phyloP scores from a whole-genome alignment of 352 stramenopile species.

The Globisporangium nodosum region DNA sequence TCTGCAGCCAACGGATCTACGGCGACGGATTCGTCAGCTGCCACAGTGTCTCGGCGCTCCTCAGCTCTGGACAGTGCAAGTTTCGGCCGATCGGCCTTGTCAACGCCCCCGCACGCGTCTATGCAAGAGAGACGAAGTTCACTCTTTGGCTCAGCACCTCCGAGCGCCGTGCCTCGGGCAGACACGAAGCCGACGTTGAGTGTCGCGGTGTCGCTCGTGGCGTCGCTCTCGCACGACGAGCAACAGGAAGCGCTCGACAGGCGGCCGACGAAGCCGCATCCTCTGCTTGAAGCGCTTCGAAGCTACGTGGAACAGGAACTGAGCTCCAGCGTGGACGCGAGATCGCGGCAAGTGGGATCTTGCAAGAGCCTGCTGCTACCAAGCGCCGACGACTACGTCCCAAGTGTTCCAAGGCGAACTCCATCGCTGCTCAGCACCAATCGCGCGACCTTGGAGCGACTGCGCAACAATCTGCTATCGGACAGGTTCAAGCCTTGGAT shows the following conservation, averaged over 20 bases:
- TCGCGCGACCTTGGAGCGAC: constrained; percentile 24
- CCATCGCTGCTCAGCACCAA: constrained; percentile 28
- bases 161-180: neutral
- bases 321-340: constrained; percentile 19
- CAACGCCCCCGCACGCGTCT: neutral
- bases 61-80: constrained; percentile 7
- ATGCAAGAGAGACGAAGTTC: constrained; percentile 8
- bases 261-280: constrained; percentile 58
- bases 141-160: neutral
- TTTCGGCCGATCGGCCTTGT: neutral
- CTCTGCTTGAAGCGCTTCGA: constrained; percentile 55
- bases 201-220: constrained; percentile 62
- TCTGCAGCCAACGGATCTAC: neutral
- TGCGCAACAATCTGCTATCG: constrained; percentile 28
- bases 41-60: neutral
- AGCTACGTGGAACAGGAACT: constrained; percentile 57
- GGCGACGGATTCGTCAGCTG: neutral
- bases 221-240: constrained; percentile 65
- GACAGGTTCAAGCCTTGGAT: constrained; percentile 45
- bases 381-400: constrained; percentile 33
- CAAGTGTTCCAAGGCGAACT: constrained; percentile 8
- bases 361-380: constrained; percentile 29
- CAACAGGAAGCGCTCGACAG: constrained; percentile 60
- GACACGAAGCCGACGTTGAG: constrained; percentile 43
- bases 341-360: constrained; percentile 11